Conservation (phyloP, 164 flowering plant species). For the Litsea cubeba region DNA sequence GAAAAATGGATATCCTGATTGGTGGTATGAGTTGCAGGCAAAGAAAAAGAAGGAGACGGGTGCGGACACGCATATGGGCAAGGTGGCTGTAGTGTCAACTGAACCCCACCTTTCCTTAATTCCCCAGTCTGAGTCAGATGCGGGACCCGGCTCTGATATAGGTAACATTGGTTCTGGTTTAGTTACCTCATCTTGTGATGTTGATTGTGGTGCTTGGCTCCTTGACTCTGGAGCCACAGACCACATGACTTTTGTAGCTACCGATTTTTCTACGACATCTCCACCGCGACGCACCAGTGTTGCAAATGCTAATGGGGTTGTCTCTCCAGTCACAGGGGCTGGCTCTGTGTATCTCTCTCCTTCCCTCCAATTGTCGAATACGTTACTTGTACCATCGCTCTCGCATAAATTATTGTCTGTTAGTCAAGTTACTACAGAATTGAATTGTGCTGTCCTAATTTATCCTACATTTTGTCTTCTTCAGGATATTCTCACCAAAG, state of each 20-base stretch:
- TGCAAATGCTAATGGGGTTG: background rate
- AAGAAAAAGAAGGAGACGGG: no score
- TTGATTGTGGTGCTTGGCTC: background rate
- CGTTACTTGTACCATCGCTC: background rate
- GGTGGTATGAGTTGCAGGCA: no score
- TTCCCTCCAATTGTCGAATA: background rate
- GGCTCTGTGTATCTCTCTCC: background rate
- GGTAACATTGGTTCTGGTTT: background rate
- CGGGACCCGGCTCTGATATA: background rate
- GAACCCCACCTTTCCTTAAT: background rate
- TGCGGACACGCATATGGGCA: background rate
- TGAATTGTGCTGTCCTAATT: no score
- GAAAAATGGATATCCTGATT: background rate
- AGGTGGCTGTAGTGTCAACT: background rate
- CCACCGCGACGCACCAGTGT: background rate
- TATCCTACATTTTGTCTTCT: no score
- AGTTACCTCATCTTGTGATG: background rate
- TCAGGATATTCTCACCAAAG: no score
- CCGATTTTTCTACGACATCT: background rate
- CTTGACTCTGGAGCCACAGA: background rate
- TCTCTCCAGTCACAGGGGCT: background rate
- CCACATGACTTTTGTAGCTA: background rate
- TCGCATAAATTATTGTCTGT: no score
- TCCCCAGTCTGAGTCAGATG: no score
- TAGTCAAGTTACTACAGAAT: no score